Percentiles rank a stretch among this genome's conserved stretches.
Evolutionary conservation across 2,329 filamentous ascomycete species (phyloP).

Genomic region (Paracoccidioides brasiliensis): DNA sequence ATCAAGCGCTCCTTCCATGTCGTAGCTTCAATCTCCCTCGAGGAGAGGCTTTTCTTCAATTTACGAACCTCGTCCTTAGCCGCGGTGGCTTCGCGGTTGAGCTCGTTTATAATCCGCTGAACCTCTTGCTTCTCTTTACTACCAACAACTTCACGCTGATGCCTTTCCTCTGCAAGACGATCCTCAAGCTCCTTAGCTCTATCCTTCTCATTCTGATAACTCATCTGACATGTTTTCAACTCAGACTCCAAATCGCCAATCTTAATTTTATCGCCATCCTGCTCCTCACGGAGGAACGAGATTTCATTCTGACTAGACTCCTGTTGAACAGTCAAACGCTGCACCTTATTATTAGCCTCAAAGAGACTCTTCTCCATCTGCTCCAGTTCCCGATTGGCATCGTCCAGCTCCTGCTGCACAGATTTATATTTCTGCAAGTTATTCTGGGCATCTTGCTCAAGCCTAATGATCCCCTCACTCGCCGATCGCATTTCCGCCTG

Average conservation of each 20-base stretch:
- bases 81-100: slow-evolving; percentile 68
- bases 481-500: slow-evolving; percentile 89
- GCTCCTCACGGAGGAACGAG: slow-evolving; percentile 87
- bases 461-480: slow-evolving; percentile 68
- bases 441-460: slow-evolving; percentile 79
- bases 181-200: slow-evolving; percentile 57
- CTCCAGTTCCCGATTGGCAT: slow-evolving; percentile 77
- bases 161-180: slow-evolving; percentile 64
- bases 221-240: slow-evolving; percentile 64
- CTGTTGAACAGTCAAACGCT: slow-evolving; percentile 76
- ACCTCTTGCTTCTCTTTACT: slow-evolving; percentile 88
- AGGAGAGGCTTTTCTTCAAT: slow-evolving; percentile 69
- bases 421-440: slow-evolving; percentile 68
- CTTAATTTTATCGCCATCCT: slow-evolving; percentile 94
- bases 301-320: slow-evolving; percentile 90
- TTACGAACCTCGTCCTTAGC: slow-evolving; percentile 77
- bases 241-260: slow-evolving; percentile 86
- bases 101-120: slow-evolving; percentile 81
- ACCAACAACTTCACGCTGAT: slow-evolving; percentile 75
- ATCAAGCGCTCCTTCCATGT: slow-evolving; percentile 85
- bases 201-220: slow-evolving; percentile 73
- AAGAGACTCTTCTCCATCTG: slow-evolving; percentile 70
- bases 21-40: slow-evolving; percentile 73
- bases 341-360: slow-evolving; percentile 76
- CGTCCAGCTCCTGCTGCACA: slow-evolving; percentile 68